phyloP scores from a whole-genome alignment of 1,139 yeast species.

The Candida glucosophila region DNA sequence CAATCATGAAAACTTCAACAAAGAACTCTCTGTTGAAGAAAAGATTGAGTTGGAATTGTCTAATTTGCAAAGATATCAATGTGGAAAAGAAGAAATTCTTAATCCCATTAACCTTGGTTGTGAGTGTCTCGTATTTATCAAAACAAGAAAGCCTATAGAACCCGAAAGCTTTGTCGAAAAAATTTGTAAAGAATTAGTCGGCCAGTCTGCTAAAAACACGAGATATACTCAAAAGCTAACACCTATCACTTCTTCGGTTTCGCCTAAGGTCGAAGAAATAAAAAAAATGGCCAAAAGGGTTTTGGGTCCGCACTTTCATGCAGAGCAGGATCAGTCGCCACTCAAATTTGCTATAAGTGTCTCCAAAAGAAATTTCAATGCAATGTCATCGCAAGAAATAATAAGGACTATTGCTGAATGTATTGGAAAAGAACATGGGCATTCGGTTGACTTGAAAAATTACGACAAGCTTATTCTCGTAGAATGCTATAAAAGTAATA shows the following conservation, averaged over 20 bases:
- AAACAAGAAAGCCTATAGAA: constrained; percentile 66
- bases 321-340: constrained; percentile 37
- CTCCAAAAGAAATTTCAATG: constrained; percentile 68
- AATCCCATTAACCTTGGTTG: constrained; percentile 65
- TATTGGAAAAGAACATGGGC: constrained; percentile 66
- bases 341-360: constrained; percentile 76
- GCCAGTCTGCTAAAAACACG: constrained; percentile 45
- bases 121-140: constrained; percentile 79
- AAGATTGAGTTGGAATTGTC: constrained; percentile 62
- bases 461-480: constrained; percentile 75
- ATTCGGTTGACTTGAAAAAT: constrained; percentile 70
- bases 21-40: constrained; percentile 60
- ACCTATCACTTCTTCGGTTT: constrained; percentile 71
- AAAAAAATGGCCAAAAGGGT: constrained; percentile 48
- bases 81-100: constrained; percentile 40
- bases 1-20: constrained; percentile 18
- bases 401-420: constrained; percentile 63
- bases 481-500: constrained; percentile 78
- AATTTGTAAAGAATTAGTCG: constrained; percentile 53
- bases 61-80: constrained; percentile 38
- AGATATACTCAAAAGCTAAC: constrained; percentile 72
- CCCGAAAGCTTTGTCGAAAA: constrained; percentile 64
- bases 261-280: constrained; percentile 64
- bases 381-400: constrained; percentile 58
- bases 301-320: constrained; percentile 61